phyloP scores from a whole-genome alignment of 495 filamentous ascomycete species.

The Xylaria acuta region DNA sequence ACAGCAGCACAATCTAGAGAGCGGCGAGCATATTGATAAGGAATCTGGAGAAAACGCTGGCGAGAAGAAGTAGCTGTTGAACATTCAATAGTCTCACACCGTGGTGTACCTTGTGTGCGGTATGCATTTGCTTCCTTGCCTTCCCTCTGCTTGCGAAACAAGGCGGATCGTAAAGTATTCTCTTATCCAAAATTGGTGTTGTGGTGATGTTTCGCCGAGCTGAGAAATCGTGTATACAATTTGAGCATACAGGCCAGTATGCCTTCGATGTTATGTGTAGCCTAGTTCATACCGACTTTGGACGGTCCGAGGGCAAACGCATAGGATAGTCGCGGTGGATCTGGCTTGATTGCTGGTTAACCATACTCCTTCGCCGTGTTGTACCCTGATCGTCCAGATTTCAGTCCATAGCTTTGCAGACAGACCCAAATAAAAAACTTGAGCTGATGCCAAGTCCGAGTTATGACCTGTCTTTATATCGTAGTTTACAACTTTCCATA shows the following conservation, averaged over 20 bases:
- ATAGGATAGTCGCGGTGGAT: conserved; percentile 29
- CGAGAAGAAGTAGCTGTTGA: conserved; percentile 21
- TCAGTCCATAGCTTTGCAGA: conserved; percentile 26
- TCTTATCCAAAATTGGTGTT: conserved; percentile 11
- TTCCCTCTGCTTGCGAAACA: conserved; percentile 13
- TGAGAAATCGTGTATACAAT: conserved; percentile 15
- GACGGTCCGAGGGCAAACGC: conserved; percentile 24
- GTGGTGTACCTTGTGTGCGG: background rate
- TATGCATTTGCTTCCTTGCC: conserved; percentile 11
- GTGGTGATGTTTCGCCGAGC: conserved; percentile 12
- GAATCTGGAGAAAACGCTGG: conserved; percentile 6
- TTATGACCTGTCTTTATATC: too few species aligned
- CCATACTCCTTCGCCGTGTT: conserved; percentile 28
- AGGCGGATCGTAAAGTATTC: conserved; percentile 1
- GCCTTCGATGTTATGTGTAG: conserved; percentile 11
- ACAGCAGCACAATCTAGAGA: conserved; percentile 21
- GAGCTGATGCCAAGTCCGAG: background rate
- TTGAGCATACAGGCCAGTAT: conserved; percentile 18
- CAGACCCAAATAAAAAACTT: background rate
- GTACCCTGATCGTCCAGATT: conserved; percentile 27
- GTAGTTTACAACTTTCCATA: background rate
- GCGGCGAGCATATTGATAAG: conserved; percentile 10
- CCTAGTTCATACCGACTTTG: conserved; percentile 21
- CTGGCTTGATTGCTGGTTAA: conserved; percentile 27
- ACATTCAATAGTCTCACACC: background rate